A percentile compares a stretch with the other conserved stretches of the same genome.
Conservation (phyloP, 2,329 filamentous ascomycete species). For the Colletotrichum zoysiae region DNA sequence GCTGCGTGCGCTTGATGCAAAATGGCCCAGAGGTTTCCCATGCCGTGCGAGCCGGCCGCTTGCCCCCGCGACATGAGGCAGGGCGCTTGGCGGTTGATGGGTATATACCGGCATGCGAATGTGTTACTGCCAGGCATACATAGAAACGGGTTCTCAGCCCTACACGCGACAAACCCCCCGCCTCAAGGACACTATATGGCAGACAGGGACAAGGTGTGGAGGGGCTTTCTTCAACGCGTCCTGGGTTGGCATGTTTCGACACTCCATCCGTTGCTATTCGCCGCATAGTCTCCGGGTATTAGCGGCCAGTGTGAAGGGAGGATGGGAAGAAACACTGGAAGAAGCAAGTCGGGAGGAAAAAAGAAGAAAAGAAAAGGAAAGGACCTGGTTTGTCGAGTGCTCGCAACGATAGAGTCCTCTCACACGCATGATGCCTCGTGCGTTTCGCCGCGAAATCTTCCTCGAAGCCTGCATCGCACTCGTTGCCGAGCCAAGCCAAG, state of each 20-base stretch:
- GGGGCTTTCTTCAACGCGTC: background rate
- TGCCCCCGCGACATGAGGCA: background rate
- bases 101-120: background rate
- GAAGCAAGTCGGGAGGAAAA: background rate
- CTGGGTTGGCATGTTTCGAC: background rate
- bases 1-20: too few relatives aligned
- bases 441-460: background rate
- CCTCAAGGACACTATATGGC: background rate
- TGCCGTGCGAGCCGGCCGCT: background rate
- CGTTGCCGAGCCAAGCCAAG: background rate
- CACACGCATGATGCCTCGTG: background rate
- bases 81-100: background rate
- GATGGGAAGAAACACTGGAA: background rate
- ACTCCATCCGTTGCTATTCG: too few relatives aligned
- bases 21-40: too few relatives aligned
- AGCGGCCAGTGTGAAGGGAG: background rate
- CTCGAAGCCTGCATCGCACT: background rate
- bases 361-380: too few relatives aligned
- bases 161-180: background rate
- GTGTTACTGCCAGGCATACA: background rate
- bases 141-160: background rate
- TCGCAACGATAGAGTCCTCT: background rate
- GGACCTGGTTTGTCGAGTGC: background rate
- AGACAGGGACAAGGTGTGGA: background rate
- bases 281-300: background rate